Base-by-base conservation (phyloP, 306 rosid species). In the Vigna radiata region DNA sequence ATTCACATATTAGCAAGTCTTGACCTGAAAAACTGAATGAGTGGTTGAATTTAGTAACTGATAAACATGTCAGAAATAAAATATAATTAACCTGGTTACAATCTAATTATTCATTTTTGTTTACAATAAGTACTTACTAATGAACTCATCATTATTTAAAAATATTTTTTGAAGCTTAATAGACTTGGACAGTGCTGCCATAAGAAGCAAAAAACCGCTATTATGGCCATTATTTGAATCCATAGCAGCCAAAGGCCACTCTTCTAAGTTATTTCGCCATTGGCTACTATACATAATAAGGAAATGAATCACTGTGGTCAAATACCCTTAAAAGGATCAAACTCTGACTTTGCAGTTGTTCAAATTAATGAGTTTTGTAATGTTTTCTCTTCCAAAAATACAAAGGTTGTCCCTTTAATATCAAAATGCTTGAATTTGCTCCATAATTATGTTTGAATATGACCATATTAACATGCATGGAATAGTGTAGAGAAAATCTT, bases 21-120 rank as follows among this genome's bases (percentile, higher is more conserved):
- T 19, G 44, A 71, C 48, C 50, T 36, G 46, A 46, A 47, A 44
- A 71, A 64, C 50, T 46, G 36, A 55, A 36, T 23, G 65, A 68
- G 12, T 10, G 17, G 61, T 36, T 44, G 61, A 56, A 67, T 49
- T 65, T 39, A 17, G 23, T 19, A 31, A 55, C 5, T 44, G 41
- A 58, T 11, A 65, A 6, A 79, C 14, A 37, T 48, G 61, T 8
- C 25, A 70, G 31, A 72, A 31, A 31, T 29, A 12, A 54, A 73
- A 55, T 29, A 29, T 29, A 4, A 29, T 29, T 25, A 25, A 25
- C 27, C 27, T 25, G 27, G 27, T 25, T 25, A 2, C 27, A 2
- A 25, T 25, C 27, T 25, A 25, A 3, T 25, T 25, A 0, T 25
- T 25, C 27, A 3, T 25, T 25, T 25, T 2, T 25, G 3, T 25